These are phyloP conservation scores for Puccinia coronata DNA, from an alignment of 1,284 basidiomycete genomes.

Conservation along the genomic window DNA sequence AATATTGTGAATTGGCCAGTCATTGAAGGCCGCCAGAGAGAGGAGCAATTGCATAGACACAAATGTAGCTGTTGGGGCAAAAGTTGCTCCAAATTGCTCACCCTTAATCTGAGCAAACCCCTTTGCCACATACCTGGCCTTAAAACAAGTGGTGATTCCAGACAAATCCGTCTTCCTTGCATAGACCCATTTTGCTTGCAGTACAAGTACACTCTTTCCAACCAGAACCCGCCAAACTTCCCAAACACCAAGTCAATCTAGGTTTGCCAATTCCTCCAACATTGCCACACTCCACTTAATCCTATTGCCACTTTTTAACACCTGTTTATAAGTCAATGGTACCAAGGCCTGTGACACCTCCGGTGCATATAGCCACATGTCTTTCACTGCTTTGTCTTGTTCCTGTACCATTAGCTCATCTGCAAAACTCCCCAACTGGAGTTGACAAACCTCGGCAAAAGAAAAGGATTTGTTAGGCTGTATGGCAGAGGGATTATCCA, in stretches of 20 bases:
- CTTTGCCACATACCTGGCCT: neutral
- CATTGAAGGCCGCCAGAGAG: neutral
- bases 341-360: neutral
- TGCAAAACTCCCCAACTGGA: no score
- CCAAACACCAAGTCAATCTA: neutral
- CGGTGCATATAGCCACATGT: neutral
- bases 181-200: conserved; percentile 2
- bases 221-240: no score
- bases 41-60: neutral
- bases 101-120: neutral
- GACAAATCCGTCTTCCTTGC: neutral
- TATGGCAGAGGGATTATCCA: no score
- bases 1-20: neutral
- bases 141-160: neutral
- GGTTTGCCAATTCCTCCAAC: neutral
- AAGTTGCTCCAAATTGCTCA: neutral
- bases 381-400: neutral
- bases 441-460: no score
- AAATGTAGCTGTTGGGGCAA: neutral
- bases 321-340: neutral
- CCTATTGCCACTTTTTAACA: neutral
- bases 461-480: no score
- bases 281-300: neutral
- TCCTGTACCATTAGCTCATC: no score
- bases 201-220: neutral